Evolutionary conservation across 768 basidiomycete genomes (phyloP).

Genomic region (Kwoniella heveanensis): DNA sequence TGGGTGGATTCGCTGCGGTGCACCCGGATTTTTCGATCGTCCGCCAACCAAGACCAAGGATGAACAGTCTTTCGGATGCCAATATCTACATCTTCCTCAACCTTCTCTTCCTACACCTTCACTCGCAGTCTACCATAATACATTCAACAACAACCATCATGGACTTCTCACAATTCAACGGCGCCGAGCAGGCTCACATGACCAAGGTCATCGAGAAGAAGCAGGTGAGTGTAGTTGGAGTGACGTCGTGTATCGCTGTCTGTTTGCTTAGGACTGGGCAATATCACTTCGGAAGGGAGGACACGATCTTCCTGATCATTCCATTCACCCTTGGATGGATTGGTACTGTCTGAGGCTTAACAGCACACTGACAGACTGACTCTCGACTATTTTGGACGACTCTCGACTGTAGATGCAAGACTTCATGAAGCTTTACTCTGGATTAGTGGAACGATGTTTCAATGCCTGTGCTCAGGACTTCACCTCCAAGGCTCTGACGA

Average conservation of each 20-base stretch:
- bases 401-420: slow-evolving; percentile 80
- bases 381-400: background rate
- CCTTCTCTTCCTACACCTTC: background rate
- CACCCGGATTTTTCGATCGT: too few species aligned
- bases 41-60: too few species aligned
- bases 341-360: background rate
- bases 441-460: slow-evolving; percentile 94
- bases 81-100: background rate
- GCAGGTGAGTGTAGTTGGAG: slow-evolving; percentile 68
- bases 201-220: slow-evolving; percentile 81
- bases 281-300: too few species aligned
- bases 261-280: too few species aligned
- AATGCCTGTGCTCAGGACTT: slow-evolving; percentile 94
- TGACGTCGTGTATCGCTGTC: too few species aligned
- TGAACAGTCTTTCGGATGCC: too few species aligned
- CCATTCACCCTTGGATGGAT: background rate
- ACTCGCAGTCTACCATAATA: too few species aligned
- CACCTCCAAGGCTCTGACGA: slow-evolving; percentile 86
- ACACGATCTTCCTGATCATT: background rate
- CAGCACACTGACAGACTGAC: background rate
- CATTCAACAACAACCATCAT: slow-evolving; percentile 57
- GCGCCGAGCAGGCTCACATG: slow-evolving; percentile 95
- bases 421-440: slow-evolving; percentile 91
- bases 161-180: slow-evolving; percentile 89
- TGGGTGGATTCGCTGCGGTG: background rate